Conservation (phyloP, 2,329 filamentous ascomycete genomes). For the Fusarium veterinarium region DNA sequence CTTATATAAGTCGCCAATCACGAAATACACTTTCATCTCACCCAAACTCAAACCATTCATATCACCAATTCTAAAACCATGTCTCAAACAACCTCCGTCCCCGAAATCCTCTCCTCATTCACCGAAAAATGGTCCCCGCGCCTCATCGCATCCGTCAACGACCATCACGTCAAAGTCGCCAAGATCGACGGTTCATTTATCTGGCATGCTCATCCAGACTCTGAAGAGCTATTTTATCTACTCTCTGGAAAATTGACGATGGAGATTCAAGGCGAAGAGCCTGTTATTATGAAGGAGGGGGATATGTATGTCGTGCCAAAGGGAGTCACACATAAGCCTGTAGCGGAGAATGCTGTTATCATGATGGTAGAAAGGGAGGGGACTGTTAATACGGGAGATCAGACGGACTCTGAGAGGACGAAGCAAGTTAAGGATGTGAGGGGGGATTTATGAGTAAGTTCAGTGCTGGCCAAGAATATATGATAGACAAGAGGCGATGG, state of each 20-base stretch:
- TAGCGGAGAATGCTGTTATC: constrained; percentile 50
- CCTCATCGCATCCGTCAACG: constrained; percentile 50
- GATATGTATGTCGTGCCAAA: constrained; percentile 52
- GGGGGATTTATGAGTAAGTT: background rate
- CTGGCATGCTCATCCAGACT: constrained; percentile 55
- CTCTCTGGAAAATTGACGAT: constrained; percentile 51
- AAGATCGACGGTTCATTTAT: constrained; percentile 55
- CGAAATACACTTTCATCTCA: background rate
- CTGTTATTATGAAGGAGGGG: constrained; percentile 46
- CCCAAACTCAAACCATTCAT: background rate
- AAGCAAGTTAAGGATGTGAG: constrained; percentile 35
- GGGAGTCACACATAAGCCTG: constrained; percentile 52
- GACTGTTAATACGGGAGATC: constrained; percentile 48
- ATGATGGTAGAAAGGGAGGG: constrained; percentile 53
- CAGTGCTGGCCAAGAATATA: no score
- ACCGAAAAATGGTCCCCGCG: constrained; percentile 47
- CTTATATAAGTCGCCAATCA: background rate
- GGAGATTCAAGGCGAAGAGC: constrained; percentile 47
- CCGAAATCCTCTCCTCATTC: constrained; percentile 43
- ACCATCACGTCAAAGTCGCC: constrained; percentile 55
- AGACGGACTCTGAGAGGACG: constrained; percentile 39
- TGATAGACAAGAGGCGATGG: accelerated
- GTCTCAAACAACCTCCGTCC: constrained; percentile 40
- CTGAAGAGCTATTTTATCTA: constrained; percentile 56
- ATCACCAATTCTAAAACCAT: background rate